phyloP scores from a whole-genome alignment of 495 filamentous ascomycete species.

The Penicillium canariense region DNA sequence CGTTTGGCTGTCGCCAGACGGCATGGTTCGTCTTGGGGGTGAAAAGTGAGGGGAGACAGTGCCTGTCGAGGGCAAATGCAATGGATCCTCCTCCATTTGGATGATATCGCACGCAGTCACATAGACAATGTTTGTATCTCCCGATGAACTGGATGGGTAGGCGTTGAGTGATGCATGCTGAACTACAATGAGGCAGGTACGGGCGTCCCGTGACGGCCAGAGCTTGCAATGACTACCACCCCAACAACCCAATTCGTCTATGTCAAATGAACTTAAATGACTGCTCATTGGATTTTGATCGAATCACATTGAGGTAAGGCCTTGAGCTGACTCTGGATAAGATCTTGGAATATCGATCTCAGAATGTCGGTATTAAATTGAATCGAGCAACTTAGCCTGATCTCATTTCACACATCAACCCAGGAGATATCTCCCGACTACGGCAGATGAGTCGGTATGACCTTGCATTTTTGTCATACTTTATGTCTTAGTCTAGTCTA shows the following conservation, averaged over 20 bases:
- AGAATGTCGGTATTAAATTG: no score
- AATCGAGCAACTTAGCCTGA: not conserved
- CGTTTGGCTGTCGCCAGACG: not conserved
- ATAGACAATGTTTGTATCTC: not conserved
- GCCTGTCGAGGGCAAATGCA: not conserved
- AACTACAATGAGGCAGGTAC: not conserved
- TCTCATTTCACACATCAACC: no score
- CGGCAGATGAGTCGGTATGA: not conserved
- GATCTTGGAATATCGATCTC: no score
- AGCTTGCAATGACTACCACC: not conserved
- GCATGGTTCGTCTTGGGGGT: not conserved
- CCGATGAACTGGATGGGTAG: not conserved
- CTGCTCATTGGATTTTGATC: not conserved
- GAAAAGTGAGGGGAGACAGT: not conserved
- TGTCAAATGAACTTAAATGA: not conserved
- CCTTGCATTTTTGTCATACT: not conserved
- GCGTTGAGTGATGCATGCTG: not conserved
- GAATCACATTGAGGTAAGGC: no score
- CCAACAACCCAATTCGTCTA: not conserved
- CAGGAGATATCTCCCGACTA: no score
- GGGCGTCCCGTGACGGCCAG: not conserved
- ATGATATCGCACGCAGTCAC: no score
- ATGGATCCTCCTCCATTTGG: not conserved
- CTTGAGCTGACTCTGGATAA: no score
- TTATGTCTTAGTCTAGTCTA: not conserved